These are phyloP conservation scores for Hyparrhenia diplandra DNA, from an alignment of 176 grass and related monocot species.

Conservation along the genomic window DNA sequence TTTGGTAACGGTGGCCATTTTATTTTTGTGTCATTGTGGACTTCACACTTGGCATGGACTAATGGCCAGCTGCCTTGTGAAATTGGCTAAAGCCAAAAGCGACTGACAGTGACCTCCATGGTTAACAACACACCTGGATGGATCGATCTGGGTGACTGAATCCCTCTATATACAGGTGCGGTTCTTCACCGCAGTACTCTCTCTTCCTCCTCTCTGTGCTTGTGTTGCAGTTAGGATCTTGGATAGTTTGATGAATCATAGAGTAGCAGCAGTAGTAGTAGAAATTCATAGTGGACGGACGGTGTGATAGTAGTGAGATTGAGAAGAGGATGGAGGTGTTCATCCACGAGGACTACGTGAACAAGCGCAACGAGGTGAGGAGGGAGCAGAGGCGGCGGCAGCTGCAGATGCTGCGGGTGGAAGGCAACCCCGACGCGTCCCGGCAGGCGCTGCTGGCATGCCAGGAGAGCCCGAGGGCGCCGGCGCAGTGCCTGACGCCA, in stretches of 20 bases:
- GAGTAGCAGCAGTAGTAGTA: neutral
- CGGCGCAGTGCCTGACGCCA: neutral
- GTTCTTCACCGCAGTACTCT: neutral
- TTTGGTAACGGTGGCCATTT: neutral
- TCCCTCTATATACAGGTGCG: conserved; percentile 13
- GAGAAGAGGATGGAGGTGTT: conserved; percentile 52
- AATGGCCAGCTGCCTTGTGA: conserved; percentile 18
- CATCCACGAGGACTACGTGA: conserved; percentile 72
- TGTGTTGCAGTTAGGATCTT: neutral
- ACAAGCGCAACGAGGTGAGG: conserved; percentile 47
- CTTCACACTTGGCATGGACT: conserved; percentile 34
- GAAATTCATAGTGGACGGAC: neutral
- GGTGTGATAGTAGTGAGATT: neutral
- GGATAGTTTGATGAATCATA: neutral
- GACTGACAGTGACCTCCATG: conserved; percentile 12
- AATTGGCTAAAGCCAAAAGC: conserved; percentile 27
- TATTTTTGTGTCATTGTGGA: conserved; percentile 27
- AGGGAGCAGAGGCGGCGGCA: conserved; percentile 40
- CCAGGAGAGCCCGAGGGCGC: conserved; percentile 13
- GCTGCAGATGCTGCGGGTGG: conserved; percentile 35
- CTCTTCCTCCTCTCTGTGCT: neutral
- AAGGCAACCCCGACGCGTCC: neutral
- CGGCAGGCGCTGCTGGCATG: neutral
- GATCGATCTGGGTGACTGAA: neutral
- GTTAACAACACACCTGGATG: neutral